Evolutionary conservation across 768 basidiomycete species (phyloP).

Genomic region (Xerocomellus intermedius): DNA sequence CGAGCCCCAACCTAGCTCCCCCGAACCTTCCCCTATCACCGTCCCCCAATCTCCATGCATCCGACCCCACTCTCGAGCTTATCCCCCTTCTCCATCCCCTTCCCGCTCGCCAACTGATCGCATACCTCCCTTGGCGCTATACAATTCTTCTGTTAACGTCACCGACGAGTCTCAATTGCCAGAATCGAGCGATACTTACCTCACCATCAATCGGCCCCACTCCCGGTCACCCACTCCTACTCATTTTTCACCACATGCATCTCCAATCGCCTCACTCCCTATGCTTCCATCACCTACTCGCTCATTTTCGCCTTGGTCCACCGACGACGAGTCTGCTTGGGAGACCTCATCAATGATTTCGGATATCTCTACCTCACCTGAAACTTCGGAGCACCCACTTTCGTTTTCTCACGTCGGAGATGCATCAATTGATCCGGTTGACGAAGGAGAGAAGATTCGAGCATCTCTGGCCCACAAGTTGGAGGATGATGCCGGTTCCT

Average conservation of each 20-base stretch:
- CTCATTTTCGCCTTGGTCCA: slow-evolving; percentile 62
- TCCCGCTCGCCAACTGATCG: slow-evolving; percentile 41
- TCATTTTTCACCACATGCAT: slow-evolving; percentile 30
- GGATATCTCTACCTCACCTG: slow-evolving; percentile 57
- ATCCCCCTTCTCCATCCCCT: slow-evolving; percentile 55
- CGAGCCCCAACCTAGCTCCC: slow-evolving; percentile 33
- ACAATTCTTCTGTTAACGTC: slow-evolving; percentile 12
- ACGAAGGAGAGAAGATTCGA: slow-evolving; percentile 15
- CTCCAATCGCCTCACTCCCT: slow-evolving; percentile 14
- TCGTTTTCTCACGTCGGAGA: slow-evolving; percentile 29
- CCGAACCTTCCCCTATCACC: slow-evolving; percentile 17
- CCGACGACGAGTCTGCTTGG: slow-evolving; percentile 77
- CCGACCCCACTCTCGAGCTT: slow-evolving; percentile 45
- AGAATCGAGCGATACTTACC: neutral
- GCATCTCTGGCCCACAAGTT: slow-evolving; percentile 6
- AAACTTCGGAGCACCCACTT: slow-evolving; percentile 32
- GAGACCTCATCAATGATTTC: slow-evolving; percentile 67
- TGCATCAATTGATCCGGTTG: slow-evolving; percentile 17
- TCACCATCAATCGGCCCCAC: slow-evolving; percentile 13
- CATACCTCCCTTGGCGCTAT: slow-evolving; percentile 31
- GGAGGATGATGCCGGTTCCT: slow-evolving; percentile 16
- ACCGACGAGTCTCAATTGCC: neutral
- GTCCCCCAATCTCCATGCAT: slow-evolving; percentile 40
- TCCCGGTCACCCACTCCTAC: slow-evolving; percentile 42
- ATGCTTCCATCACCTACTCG: slow-evolving; percentile 15